Evolutionary conservation across 768 basidiomycete genomes (phyloP), one percentile per base, ranked within the genome.

Genomic region (Mycena capillaripes): DNA sequence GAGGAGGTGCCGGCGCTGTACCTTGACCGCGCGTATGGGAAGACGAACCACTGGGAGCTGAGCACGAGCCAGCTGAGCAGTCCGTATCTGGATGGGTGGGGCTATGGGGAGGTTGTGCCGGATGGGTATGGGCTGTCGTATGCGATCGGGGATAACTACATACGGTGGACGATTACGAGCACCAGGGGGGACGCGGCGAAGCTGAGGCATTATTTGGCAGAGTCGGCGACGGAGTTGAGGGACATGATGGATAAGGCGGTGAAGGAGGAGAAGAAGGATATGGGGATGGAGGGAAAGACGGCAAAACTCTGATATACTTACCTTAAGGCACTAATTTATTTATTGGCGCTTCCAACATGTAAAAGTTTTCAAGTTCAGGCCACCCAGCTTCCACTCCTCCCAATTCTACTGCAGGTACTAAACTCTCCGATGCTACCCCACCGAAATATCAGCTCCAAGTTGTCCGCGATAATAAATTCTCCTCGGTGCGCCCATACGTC

Each of bases 91-190:
- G 95, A 97, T 76, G 96, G 96, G 25, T 99, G 97, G 97, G 98
- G 97, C 17, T 98, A 98, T 79, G 96, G 97, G 10, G 95, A 97
- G 88, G 97, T 99, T 32, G 97, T 98, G 0, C 88, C 91, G 1
- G 95, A 97, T 74, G 97, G 97, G 4, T 97, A 95, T 77, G 97
- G 97, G 23, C 82, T 98, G 34, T 90, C 95, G 36, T 99, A 99
- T 82, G 87, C 95, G 4, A 97, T 99, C 78, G 94, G 92, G 36
- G 91, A 95, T 69, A 21, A 32, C 32, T 92, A 92, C 75, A 89
- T 99, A 66, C 91, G 95, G 57, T 98, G 96, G 95, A 96, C 94
- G 61, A 92, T 98, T 75, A 97, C 97, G 75, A 93, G 92, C 64
- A 72, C 87, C 75, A 92, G 90, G 82, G 81, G 84, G 59, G 79